Evolutionary conservation across 345 rosid genomes (phyloP).

Genomic region (Pistacia atlantica): DNA sequence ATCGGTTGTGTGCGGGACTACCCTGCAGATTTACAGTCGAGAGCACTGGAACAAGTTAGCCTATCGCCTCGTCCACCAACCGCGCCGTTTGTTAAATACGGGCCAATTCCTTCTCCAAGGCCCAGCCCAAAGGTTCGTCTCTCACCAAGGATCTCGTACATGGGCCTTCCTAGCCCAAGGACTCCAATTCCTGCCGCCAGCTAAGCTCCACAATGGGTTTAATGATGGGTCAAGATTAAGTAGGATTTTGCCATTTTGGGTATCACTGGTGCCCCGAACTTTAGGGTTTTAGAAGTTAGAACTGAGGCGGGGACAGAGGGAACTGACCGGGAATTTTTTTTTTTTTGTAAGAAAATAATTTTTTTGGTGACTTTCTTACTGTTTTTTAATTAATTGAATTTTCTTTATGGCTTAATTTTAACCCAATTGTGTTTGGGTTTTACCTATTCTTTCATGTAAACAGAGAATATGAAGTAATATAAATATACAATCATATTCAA

Average conservation of each 20-base stretch:
- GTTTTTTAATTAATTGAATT: not conserved
- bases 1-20: constrained; percentile 91
- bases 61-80: constrained; percentile 67
- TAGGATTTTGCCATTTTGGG: not conserved
- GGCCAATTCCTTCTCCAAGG: constrained; percentile 89
- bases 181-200: constrained; percentile 28
- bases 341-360: too few relatives aligned
- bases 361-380: not conserved
- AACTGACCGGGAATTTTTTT: constrained; percentile 7
- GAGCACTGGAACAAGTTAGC: constrained; percentile 82
- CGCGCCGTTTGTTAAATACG: constrained; percentile 35
- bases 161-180: constrained; percentile 85
- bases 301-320: not conserved
- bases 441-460: constrained; percentile 15
- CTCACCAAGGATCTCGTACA: constrained; percentile 74
- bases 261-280: constrained; percentile 13
- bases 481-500: too few relatives aligned
- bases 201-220: not conserved
- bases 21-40: constrained; percentile 61
- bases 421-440: not conserved
- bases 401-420: not conserved
- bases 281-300: not conserved
- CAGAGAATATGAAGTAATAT: not conserved
- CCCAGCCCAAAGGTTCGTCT: constrained; percentile 75
- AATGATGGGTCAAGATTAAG: too few relatives aligned